Evolutionary conservation across 83 land plant species (phyloP).

Genomic region (Picea mariana): DNA sequence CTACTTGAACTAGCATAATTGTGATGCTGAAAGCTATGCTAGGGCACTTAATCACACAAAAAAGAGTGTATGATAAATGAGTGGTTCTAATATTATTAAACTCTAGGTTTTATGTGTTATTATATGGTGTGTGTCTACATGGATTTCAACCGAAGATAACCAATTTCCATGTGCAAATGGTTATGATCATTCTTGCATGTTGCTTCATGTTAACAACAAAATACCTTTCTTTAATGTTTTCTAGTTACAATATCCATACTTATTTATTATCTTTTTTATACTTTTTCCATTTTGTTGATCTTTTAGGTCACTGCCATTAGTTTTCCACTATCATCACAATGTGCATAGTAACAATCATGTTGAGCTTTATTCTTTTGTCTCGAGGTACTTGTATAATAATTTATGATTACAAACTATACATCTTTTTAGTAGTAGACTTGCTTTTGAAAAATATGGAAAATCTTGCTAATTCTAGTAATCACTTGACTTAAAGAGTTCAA

Average conservation of each 20-base stretch:
- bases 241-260: no score
- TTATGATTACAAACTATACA: not conserved
- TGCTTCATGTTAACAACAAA: not conserved
- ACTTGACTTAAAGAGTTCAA: not conserved
- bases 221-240: not conserved
- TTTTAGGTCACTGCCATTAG: no score
- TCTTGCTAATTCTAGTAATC: not conserved
- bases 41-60: not conserved
- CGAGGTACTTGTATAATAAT: not conserved
- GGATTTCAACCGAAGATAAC: not conserved
- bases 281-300: no score
- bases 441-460: not conserved
- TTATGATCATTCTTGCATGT: no score
- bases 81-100: not conserved
- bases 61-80: not conserved
- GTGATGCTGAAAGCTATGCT: not conserved
- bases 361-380: no score
- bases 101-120: not conserved
- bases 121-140: not conserved
- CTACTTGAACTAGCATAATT: no score
- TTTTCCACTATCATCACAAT: no score
- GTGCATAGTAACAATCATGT: no score
- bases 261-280: no score
- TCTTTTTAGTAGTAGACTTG: not conserved
- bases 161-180: not conserved